These are phyloP conservation scores for Didymella keratinophila DNA, from an alignment of 2,329 filamentous ascomycete species.

Conservation along the genomic window DNA sequence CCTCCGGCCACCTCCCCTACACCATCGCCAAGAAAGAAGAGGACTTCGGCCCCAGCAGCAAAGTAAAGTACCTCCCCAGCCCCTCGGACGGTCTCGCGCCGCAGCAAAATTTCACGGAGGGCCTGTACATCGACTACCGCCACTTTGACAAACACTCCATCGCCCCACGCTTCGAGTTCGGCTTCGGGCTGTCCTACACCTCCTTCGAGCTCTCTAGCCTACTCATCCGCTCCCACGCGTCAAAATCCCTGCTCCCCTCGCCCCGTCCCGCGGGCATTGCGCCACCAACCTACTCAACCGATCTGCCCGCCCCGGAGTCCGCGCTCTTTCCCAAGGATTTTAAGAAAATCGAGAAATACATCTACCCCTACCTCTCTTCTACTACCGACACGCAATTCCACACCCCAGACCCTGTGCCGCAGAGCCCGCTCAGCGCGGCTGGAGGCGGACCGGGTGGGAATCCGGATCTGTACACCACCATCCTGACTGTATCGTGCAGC, in stretches of 20 bases:
- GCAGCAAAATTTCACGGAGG: slow-evolving; percentile 84
- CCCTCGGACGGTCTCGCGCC: slow-evolving; percentile 65
- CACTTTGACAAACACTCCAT: slow-evolving; percentile 82
- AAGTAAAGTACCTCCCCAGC: slow-evolving; percentile 74
- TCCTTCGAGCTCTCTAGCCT: slow-evolving; percentile 69
- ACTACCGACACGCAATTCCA: slow-evolving; percentile 58
- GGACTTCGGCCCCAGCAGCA: slow-evolving; percentile 78
- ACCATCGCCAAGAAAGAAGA: slow-evolving; percentile 77
- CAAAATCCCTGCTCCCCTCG: slow-evolving; percentile 53
- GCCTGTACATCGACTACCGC: slow-evolving; percentile 88
- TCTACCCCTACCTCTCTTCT: slow-evolving; percentile 73
- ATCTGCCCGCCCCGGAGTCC: slow-evolving; percentile 63
- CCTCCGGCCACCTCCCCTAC: slow-evolving; percentile 85
- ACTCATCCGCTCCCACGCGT: slow-evolving; percentile 54
- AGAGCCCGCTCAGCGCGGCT: slow-evolving; percentile 63
- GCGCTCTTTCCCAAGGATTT: slow-evolving; percentile 69
- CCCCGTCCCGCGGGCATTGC: slow-evolving; percentile 46
- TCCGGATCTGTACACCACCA: slow-evolving; percentile 67
- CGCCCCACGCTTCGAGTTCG: slow-evolving; percentile 82
- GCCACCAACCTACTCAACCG: slow-evolving; percentile 59
- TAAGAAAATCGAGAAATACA: slow-evolving; percentile 70
- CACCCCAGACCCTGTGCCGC: slow-evolving; percentile 65
- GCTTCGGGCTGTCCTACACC: slow-evolving; percentile 85
- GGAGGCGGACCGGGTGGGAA: slow-evolving; percentile 75
- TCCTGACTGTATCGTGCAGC: slow-evolving; percentile 61